Conservation (phyloP, 1,284 basidiomycete genomes). For the Microbotryum silenes-acaulis region DNA sequence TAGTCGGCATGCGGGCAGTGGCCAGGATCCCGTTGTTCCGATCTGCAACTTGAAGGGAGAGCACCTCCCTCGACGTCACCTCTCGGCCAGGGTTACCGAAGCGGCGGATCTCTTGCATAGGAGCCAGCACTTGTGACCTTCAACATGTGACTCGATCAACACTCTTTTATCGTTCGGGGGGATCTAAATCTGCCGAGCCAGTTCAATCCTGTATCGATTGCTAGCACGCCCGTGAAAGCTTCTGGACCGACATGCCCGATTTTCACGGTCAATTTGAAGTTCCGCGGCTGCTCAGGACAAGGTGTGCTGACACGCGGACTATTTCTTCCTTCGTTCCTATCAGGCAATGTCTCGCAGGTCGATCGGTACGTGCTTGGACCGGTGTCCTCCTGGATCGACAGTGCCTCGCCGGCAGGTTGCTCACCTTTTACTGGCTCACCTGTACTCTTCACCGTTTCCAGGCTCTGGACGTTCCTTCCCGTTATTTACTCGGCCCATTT, state of each 20-base stretch:
- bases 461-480: slow-evolving; percentile 67
- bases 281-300: too few species aligned
- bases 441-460: background rate
- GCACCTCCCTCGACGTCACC: background rate
- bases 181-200: too few species aligned
- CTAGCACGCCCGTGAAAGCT: too few species aligned
- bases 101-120: background rate
- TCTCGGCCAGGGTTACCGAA: background rate
- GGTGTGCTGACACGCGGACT: too few species aligned
- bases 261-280: too few species aligned
- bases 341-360: slow-evolving; percentile 73
- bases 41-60: background rate
- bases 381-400: background rate
- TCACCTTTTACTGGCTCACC: background rate
- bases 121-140: too few species aligned
- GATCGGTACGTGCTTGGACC: slow-evolving; percentile 47
- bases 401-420: background rate
- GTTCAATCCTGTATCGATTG: too few species aligned
- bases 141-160: too few species aligned
- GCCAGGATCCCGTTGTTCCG: background rate
- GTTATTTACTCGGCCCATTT: slow-evolving; percentile 68
- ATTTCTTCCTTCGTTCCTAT: too few species aligned
- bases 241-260: too few species aligned
- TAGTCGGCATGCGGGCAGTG: background rate
- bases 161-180: too few species aligned